Evolutionary conservation across 331 rosid genomes (phyloP).

Genomic region (Pyrus hybrid): DNA sequence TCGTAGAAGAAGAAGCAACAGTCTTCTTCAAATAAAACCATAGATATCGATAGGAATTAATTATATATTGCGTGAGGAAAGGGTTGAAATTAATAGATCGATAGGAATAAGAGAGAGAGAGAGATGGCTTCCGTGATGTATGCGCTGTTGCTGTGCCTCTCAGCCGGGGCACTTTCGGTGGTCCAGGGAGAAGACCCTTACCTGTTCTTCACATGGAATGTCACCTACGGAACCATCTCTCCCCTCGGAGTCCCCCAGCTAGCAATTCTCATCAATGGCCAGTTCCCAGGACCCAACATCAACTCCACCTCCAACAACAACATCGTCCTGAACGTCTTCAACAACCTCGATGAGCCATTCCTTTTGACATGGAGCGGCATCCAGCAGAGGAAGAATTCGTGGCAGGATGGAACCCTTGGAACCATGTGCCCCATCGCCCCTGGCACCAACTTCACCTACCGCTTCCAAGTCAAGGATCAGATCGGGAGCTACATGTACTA

Average conservation of each 20-base stretch:
- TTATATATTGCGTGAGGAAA: neutral
- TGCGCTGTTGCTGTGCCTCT: neutral
- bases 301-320: slow-evolving; percentile 57
- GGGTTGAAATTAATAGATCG: neutral
- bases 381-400: slow-evolving; percentile 57
- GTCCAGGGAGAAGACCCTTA: slow-evolving; percentile 46
- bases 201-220: slow-evolving; percentile 47
- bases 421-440: slow-evolving; percentile 50
- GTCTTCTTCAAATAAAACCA: neutral
- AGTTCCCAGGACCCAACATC: slow-evolving; percentile 60
- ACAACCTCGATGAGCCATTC: slow-evolving; percentile 54
- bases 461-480: slow-evolving; percentile 57
- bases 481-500: slow-evolving; percentile 52
- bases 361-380: slow-evolving; percentile 51
- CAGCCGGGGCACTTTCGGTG: neutral
- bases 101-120: neutral
- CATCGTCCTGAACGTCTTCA: slow-evolving; percentile 33
- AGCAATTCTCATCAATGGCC: slow-evolving; percentile 46
- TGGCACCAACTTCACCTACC: slow-evolving; percentile 49
- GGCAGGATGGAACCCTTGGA: slow-evolving; percentile 57
- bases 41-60: neutral
- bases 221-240: slow-evolving; percentile 47
- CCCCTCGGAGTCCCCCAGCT: slow-evolving; percentile 51
- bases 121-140: neutral
- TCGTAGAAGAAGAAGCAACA: neutral